phyloP scores from a whole-genome alignment of 495 filamentous ascomycete genomes.

The Xylaria curta region DNA sequence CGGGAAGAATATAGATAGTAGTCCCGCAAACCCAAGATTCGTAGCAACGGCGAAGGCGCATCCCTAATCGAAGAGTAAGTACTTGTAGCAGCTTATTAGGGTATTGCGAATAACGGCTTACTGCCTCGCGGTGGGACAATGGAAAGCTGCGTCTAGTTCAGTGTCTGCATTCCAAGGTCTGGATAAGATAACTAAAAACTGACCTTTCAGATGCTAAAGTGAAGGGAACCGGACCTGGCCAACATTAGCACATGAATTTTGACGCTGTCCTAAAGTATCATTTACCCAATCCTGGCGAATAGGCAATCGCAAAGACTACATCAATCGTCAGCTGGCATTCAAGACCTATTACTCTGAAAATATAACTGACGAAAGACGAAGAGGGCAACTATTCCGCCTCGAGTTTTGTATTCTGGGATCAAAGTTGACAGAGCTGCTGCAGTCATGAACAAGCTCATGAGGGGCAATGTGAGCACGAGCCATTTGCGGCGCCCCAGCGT shows the following conservation, averaged over 20 bases:
- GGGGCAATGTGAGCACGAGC: constrained; percentile 71
- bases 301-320: constrained; percentile 40
- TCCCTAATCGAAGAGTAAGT: constrained; percentile 31
- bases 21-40: constrained; percentile 44
- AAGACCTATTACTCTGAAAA: background rate
- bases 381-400: constrained; percentile 28
- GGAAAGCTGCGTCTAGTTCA: constrained; percentile 37
- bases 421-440: constrained; percentile 32
- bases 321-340: constrained; percentile 18
- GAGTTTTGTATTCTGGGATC: constrained; percentile 6
- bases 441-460: constrained; percentile 65
- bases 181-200: background rate
- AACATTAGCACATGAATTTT: background rate
- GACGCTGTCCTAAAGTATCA: background rate
- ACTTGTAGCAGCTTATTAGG: background rate
- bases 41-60: constrained; percentile 44
- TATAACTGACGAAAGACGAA: constrained; percentile 37
- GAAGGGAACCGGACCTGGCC: constrained; percentile 43
- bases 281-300: constrained; percentile 43
- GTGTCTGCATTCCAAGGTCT: background rate
- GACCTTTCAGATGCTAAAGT: constrained; percentile 43
- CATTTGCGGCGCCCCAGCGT: constrained; percentile 76
- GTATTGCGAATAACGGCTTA: constrained; percentile 24
- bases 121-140: constrained; percentile 43
- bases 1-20: constrained; percentile 48